Evolutionary conservation across 306 rosid genomes (phyloP).

Genomic region (Pyrus betulifolia): DNA sequence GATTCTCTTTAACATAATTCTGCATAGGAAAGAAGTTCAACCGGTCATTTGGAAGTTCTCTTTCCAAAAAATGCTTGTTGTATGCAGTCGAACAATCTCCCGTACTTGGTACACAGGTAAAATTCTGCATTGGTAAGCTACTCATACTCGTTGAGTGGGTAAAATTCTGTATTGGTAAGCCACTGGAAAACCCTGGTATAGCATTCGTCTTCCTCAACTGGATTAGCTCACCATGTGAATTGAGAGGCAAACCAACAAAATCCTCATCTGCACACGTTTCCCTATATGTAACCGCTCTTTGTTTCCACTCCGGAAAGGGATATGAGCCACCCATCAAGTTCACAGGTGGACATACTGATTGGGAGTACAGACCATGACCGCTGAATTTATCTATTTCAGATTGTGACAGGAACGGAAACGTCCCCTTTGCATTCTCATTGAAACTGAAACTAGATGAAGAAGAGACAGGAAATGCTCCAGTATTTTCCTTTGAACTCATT

Average conservation of each 20-base stretch:
- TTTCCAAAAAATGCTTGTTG: conserved; percentile 37
- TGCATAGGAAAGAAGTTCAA: conserved; percentile 39
- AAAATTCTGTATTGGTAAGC: conserved; percentile 23
- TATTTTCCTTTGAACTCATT: conserved; percentile 31
- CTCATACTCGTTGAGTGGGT: background rate
- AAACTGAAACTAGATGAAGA: conserved; percentile 37
- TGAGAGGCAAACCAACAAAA: conserved; percentile 78
- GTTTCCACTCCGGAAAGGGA: conserved; percentile 39
- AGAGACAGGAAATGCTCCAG: conserved; percentile 35
- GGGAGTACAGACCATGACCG: conserved; percentile 25
- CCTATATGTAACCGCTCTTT: conserved; percentile 29
- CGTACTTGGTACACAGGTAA: conserved; percentile 22
- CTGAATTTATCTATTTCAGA: conserved; percentile 29
- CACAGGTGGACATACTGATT: conserved; percentile 29
- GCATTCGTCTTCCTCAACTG: conserved; percentile 47
- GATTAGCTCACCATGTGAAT: conserved; percentile 85
- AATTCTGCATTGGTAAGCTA: conserved; percentile 29
- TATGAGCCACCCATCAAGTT: conserved; percentile 35
- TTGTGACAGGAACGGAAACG: conserved; percentile 32
- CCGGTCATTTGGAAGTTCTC: conserved; percentile 37
- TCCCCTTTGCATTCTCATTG: conserved; percentile 38
- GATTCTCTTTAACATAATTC: conserved; percentile 18
- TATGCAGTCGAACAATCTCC: conserved; percentile 32
- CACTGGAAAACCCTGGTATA: conserved; percentile 30
- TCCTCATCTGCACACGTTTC: conserved; percentile 35